Base-by-base conservation (phyloP, 1,284 basidiomycete species). In the Sporisorium scitamineum region DNA sequence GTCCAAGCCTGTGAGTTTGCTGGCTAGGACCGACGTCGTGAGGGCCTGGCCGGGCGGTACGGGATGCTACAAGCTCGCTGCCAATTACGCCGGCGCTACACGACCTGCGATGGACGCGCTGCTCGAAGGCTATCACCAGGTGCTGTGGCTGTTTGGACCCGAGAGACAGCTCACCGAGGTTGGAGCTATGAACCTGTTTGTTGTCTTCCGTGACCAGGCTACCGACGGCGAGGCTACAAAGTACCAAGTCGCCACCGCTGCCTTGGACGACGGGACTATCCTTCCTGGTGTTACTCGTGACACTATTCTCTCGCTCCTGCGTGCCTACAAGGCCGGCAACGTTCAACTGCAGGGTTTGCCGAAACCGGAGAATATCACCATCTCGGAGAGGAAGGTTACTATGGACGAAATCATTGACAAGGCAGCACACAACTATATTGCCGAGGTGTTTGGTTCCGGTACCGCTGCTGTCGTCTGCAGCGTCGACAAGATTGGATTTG, bases 211-310 rank as follows among this genome's bases (percentile, higher is more conserved):
- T 29, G 69, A 76, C 44, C 73, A 76, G 56, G 22, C 32, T 6
- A 14, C 50, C 2, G 73, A 71, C 24, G 27, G 26, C n/a, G 64
- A 68, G 1, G 24, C 32, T 5, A 60, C 68, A 13, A 44, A 48
- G 5, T 76, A 76, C 68, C 56, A 73, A 44, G 32, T 79, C 24
- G 70, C 68, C 50, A 96, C 95, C 0, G 72, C 76, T 9, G 60
- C 63, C 14, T 61, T 78, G 14, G 68, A 71, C 22, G 76, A 93
- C 80, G 94, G 95, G 59, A 92, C 69, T 45, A 94, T 98, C 82
- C 91, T 99, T n/a, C 95, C 96, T n/a, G 96, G 96, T 71, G 92
- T 99, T 27, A 97, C 95, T 4, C 92, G 96, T 72, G 94, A 97
- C 86, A 66, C 69, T 9, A 91, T 96, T 44, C 90, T 98, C 47